Percentiles rank a stretch among this genome's conserved stretches.
Evolutionary conservation across 176 grass and related monocot genomes (phyloP).

Genomic region (Luzula sylvatica): DNA sequence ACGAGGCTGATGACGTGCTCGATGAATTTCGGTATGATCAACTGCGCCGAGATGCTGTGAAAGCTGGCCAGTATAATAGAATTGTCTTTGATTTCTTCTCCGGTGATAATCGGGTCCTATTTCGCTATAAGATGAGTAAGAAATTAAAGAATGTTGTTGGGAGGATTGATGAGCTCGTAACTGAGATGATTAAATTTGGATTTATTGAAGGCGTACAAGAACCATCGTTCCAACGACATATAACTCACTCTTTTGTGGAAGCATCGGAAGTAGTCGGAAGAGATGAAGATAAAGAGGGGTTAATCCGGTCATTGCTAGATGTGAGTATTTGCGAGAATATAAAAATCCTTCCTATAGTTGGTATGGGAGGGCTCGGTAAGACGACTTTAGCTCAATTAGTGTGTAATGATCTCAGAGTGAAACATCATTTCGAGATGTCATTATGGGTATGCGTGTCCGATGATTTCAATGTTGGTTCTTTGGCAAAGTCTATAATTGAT

Average conservation of each 20-base stretch:
- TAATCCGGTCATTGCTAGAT: too few relatives aligned
- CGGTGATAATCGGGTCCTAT: background rate
- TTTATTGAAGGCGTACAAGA: background rate
- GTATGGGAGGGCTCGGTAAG: constrained; percentile 43
- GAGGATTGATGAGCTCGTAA: background rate
- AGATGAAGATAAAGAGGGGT: constrained; percentile 20
- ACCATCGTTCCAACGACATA: background rate
- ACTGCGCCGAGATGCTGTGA: constrained; percentile 12
- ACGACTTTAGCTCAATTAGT: constrained; percentile 32
- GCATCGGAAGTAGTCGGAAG: constrained; percentile 24
- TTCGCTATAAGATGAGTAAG: too few relatives aligned
- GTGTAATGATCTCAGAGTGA: constrained; percentile 8
- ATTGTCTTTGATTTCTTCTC: background rate
- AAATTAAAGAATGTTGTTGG: constrained; percentile 22
- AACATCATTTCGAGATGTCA: constrained; percentile 10
- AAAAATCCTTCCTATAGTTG: constrained; percentile 22
- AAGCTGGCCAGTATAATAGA: background rate
- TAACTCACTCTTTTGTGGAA: constrained; percentile 2
- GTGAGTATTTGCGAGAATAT: background rate
- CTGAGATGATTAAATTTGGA: background rate
- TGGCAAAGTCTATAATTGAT: constrained; percentile 17
- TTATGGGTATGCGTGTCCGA: constrained; percentile 35
- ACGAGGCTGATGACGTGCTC: constrained; percentile 33
- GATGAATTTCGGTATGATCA: constrained; percentile 29
- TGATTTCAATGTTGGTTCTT: constrained; percentile 2